Evolutionary conservation across 1,139 yeast species (phyloP).

Genomic region (Lodderomyces metapsilosis): DNA sequence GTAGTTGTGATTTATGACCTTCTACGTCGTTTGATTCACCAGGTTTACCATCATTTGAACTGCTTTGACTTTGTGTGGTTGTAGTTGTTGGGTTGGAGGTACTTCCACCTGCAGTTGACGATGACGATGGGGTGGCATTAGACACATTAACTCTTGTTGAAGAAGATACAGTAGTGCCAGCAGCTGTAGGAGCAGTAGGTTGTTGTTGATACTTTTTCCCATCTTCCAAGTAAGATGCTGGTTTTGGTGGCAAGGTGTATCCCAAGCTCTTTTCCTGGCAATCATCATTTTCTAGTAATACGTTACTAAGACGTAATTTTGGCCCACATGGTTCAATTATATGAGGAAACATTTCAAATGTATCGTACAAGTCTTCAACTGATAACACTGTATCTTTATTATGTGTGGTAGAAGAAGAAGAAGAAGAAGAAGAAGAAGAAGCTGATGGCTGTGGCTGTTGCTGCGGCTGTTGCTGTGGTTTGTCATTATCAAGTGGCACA

Average conservation of each 20-base stretch:
- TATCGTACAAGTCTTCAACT: slow-evolving; percentile 64
- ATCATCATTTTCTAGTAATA: slow-evolving; percentile 61
- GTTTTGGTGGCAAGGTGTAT: slow-evolving; percentile 40
- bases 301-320: slow-evolving; percentile 47
- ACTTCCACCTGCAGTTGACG: background rate
- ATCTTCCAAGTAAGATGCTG: slow-evolving; percentile 6
- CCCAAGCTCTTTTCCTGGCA: slow-evolving; percentile 36
- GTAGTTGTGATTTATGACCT: background rate
- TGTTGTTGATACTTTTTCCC: background rate
- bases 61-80: background rate
- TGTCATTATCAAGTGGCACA: slow-evolving; percentile 12
- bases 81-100: background rate
- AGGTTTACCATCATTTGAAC: background rate
- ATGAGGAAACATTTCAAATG: slow-evolving; percentile 65
- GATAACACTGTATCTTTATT: slow-evolving; percentile 41
- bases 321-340: slow-evolving; percentile 69
- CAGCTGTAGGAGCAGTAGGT: slow-evolving; percentile 5
- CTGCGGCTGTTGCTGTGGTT: no score
- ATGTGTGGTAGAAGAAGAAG: slow-evolving; percentile 1
- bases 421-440: no score
- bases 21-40: background rate
- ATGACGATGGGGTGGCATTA: background rate
- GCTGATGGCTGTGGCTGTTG: no score
- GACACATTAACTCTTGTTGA: background rate
- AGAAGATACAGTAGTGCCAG: background rate